phyloP scores from a whole-genome alignment of 306 rosid species.

The barrel medic (Medicago truncatula) region DNA sequence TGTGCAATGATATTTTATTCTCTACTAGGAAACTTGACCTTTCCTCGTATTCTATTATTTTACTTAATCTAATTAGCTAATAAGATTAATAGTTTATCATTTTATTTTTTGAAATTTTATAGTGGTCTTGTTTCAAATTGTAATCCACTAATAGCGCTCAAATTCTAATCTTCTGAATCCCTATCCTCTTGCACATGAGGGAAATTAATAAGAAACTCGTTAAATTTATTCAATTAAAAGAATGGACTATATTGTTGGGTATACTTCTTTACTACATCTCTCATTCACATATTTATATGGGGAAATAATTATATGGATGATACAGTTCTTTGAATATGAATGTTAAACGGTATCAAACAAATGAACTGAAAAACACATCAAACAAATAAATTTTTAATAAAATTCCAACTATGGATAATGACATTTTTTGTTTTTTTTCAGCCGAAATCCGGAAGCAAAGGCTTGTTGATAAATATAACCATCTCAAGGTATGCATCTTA shows the following conservation, averaged over 20 bases:
- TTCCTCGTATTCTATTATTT: too few relatives aligned
- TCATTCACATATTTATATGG: background rate
- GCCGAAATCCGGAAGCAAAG: conserved; percentile 75
- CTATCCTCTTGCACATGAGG: background rate
- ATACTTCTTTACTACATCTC: background rate
- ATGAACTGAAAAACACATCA: conserved; percentile 3
- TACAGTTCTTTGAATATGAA: background rate
- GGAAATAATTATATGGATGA: conserved; percentile 6
- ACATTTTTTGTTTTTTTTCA: conserved; percentile 46
- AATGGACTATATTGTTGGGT: background rate
- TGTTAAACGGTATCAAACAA: background rate
- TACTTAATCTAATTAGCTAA: too few relatives aligned
- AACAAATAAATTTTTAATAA: conserved; percentile 16
- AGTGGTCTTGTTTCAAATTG: background rate
- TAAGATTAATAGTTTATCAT: background rate
- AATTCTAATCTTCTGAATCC: background rate
- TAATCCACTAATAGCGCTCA: background rate
- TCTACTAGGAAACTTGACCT: too few relatives aligned
- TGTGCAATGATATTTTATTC: too few relatives aligned
- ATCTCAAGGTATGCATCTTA: conserved; percentile 67
- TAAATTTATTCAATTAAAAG: background rate
- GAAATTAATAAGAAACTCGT: background rate
- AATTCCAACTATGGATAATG: conserved; percentile 29
- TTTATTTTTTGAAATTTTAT: background rate
- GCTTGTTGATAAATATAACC: conserved; percentile 66